phyloP scores from a whole-genome alignment of 768 basidiomycete species.

The Russula compacta region DNA sequence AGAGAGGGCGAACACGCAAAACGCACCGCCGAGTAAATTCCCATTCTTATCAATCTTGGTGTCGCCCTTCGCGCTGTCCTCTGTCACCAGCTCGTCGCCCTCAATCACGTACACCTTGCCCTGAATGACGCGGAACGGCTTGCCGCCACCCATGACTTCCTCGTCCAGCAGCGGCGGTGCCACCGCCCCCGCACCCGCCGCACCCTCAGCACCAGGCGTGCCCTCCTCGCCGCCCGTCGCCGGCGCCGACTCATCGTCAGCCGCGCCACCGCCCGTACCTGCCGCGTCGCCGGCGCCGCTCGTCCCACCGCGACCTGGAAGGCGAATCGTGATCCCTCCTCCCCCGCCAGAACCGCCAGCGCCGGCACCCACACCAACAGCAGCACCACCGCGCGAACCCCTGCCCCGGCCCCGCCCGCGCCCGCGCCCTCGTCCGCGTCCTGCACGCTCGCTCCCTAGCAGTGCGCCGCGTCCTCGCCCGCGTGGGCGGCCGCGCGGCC shows the following conservation, averaged over 20 bases:
- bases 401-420: constrained; percentile 25
- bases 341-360: background rate
- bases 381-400: constrained; percentile 15
- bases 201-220: constrained; percentile 31
- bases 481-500: constrained; percentile 22
- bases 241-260: constrained; percentile 19
- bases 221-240: constrained; percentile 20
- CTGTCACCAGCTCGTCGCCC: constrained; percentile 82
- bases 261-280: constrained; percentile 25
- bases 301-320: constrained; percentile 27
- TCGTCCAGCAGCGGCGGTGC: constrained; percentile 12
- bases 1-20: background rate
- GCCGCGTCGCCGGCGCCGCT: constrained; percentile 7
- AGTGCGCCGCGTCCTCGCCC: constrained; percentile 24
- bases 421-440: constrained; percentile 27
- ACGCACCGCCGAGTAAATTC: constrained; percentile 73
- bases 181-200: background rate
- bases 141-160: constrained; percentile 36
- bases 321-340: constrained; percentile 21
- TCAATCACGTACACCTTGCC: constrained; percentile 71
- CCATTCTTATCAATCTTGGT: constrained; percentile 85
- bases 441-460: constrained; percentile 21
- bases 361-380: background rate
- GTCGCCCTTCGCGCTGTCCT: constrained; percentile 79
- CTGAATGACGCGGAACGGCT: constrained; percentile 65